Evolutionary conservation across 2,329 filamentous ascomycete species (phyloP), one percentile per base, ranked within the genome.

Genomic region (Colletotrichum tamarilloi): DNA sequence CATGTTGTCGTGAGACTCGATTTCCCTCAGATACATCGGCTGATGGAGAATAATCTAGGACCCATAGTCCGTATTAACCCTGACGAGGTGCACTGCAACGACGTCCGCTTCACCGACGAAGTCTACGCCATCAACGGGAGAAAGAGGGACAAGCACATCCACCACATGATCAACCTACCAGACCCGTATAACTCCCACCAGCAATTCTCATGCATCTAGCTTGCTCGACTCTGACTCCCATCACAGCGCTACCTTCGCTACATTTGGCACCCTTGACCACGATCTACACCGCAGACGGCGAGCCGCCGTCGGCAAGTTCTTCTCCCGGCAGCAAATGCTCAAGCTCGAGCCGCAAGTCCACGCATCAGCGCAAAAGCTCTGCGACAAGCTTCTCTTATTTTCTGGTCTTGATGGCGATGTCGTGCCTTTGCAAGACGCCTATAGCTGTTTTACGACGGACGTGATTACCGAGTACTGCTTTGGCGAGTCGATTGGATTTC

Each of bases 21-120:
- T 0, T 3, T 35, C 11, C 32, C 11, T 12, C 4, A 5, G 32
- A 35, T 35, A 35, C n/a, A 3, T 5, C 3, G 12, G 9, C 8
- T 2, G 53, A 30, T 4, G n/a, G 14, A n/a, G 4, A 8, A 2
- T n/a, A 8, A 38, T 9, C n/a, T 26, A 81, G 80, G 81, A 0
- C 82, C 82, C 3, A 81, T 84, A 28, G 78, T 84, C 9, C 77
- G 83, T 3, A 84, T 84, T 32, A 84, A 79, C 53, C 82, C 83
- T 0, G 75, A 82, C 14, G 82, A 84, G 70, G 77, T 84, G 3
- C 83, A 84, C 68, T 83, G 82, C 76, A 77, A 75, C 9, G 81
- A 84, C 67, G 76, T 78, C 0, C 62, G 74, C 59, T 84, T 84
- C 56, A 74, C 76, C 14, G 82, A 84, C 35, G 81, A 83, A 62